Evolutionary conservation across 306 rosid species (phyloP), one percentile per base, ranked within the genome.

Genomic region (Gillenia trifoliata): DNA sequence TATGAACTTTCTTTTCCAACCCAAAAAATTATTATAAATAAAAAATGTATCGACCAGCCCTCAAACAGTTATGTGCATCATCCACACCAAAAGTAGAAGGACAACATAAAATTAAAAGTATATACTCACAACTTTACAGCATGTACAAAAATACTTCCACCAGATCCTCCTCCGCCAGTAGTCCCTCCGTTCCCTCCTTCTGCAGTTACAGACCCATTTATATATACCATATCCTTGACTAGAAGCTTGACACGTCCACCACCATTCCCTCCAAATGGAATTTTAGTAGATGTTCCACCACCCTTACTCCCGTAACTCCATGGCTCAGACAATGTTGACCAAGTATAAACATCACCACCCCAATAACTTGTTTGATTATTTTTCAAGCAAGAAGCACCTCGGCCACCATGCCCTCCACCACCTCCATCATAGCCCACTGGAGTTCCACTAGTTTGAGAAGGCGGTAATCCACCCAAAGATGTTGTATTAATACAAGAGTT

Each of bases 311-410:
- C 98, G 16, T 94, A 88, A 79, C 93, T 89, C 97, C 96, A 90
- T 23, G 98, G 98, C 71, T 74, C 69, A 56, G 91, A 83, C 84
- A 94, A 83, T 17, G 92, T 83, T 64, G 98, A 94, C 98, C 98
- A 94, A 70, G 96, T 86, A 88, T 94, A 94, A 73, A 94, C 98
- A 90, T 94, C 98, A 77, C 98, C 98, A 71, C 98, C 98, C 98
- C 98, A 94, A 77, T 43, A 77, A 47, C 91, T 94, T 26, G 97
- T 82, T 78, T 83, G 83, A 70, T 86, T 86, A 81, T 68, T 80
- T 85, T 82, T 90, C 81, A 86, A 76, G 78, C 98, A 94, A 74
- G 97, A 91, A 77, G 98, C 98, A 80, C 98, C 98, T 40, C 98
- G 91, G 50, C 98, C 98, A 78, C 98, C 98, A 73, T 94, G 96